A percentile compares a stretch with the other conserved stretches of the same genome.
These are phyloP conservation scores for Bombardia bombarda DNA, from an alignment of 495 filamentous ascomycete genomes.

Conservation along the genomic window DNA sequence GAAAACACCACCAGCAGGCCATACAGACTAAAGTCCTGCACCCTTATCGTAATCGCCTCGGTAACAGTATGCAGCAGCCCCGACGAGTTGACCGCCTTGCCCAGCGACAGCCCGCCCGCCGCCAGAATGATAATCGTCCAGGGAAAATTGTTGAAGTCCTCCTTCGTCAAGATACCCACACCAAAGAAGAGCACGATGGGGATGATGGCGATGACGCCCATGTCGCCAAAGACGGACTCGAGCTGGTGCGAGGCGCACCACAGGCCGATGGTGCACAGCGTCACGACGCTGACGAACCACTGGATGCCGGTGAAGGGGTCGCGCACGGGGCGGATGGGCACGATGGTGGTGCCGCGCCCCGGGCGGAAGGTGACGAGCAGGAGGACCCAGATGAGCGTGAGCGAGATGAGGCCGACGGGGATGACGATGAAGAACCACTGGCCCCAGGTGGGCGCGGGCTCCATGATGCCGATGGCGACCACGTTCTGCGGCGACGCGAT, in stretches of 20 bases:
- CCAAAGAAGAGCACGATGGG: conserved; percentile 95
- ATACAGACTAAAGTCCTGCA: conserved; percentile 78
- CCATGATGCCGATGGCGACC: conserved; percentile 92
- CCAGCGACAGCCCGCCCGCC: conserved; percentile 84
- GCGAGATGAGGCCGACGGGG: conserved; percentile 84
- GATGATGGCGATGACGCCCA: conserved; percentile 97
- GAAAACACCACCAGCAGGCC: conserved; percentile 81
- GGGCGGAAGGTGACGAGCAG: conserved; percentile 80
- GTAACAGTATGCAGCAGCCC: conserved; percentile 91
- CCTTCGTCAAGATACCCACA: conserved; percentile 93
- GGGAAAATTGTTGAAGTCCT: conserved; percentile 99
- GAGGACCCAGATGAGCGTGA: conserved; percentile 82
- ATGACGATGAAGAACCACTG: conserved; percentile 95
- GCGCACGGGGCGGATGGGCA: conserved; percentile 80
- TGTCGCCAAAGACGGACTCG: conserved; percentile 83
- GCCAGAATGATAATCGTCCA: conserved; percentile 99
- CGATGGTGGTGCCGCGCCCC: conserved; percentile 76
- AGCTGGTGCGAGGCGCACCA: conserved; percentile 93
- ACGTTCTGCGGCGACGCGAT: conserved; percentile 98
- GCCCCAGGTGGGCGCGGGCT: conserved; percentile 80
- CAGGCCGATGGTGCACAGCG: conserved; percentile 76
- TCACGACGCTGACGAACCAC: conserved; percentile 84
- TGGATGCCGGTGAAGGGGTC: conserved; percentile 85
- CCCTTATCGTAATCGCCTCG: conserved; percentile 56
- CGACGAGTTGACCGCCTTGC: conserved; percentile 89